Percentiles rank a stretch among this genome's conserved stretches.
Conservation (phyloP, 2,329 filamentous ascomycete species). For the Scytalidium sp. region DNA sequence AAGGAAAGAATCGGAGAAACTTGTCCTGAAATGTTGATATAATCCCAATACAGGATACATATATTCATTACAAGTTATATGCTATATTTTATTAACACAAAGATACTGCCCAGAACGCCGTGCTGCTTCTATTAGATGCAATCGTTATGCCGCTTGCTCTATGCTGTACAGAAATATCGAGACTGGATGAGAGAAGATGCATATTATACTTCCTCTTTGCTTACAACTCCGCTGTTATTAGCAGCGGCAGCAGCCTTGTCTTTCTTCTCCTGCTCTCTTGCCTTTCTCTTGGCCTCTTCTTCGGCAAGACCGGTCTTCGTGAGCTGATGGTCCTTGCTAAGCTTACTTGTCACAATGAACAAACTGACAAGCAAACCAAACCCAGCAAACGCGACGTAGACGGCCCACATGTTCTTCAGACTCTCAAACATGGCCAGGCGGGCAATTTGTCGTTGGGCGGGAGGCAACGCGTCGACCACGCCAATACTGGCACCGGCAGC, state of each 20-base stretch:
- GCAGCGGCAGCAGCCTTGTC: not conserved
- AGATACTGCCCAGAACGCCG: too few species aligned
- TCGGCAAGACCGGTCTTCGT: constrained; percentile 42
- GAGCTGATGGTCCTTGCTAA: constrained; percentile 48
- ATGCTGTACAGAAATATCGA: too few species aligned
- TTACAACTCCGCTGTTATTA: not conserved
- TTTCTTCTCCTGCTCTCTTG: constrained; percentile 17
- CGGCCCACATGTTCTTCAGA: constrained; percentile 27
- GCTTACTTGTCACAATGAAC: constrained; percentile 39
- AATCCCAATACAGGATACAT: too few species aligned
- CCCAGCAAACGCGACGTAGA: constrained; percentile 24
- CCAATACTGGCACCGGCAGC: constrained; percentile 24
- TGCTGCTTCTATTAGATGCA: too few species aligned
- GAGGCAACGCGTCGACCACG: constrained; percentile 18
- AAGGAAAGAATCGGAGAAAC: too few species aligned
- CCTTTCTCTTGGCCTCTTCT: constrained; percentile 9
- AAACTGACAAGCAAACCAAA: constrained; percentile 35
- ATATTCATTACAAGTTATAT: too few species aligned
- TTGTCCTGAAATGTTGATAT: too few species aligned
- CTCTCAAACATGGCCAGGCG: constrained; percentile 17
- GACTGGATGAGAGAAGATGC: too few species aligned
- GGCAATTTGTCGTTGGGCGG: constrained; percentile 16
- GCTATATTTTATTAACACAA: too few species aligned
- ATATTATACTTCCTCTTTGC: not conserved
- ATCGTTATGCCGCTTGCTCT: too few species aligned